These are phyloP conservation scores for Fomitopsis pinicola DNA, from an alignment of 1,284 basidiomycete species.

Conservation along the genomic window DNA sequence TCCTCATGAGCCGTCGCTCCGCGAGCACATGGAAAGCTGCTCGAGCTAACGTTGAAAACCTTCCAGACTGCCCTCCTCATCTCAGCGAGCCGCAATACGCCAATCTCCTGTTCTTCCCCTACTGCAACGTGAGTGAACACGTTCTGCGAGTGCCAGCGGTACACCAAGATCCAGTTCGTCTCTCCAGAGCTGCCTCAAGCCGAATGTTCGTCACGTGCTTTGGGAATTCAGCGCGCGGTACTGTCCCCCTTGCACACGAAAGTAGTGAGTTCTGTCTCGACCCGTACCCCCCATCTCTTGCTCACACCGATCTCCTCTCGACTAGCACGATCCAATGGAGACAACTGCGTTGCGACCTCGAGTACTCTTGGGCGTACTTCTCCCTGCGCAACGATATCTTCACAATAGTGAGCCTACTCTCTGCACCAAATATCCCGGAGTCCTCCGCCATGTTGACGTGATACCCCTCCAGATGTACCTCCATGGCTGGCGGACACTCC, in stretches of 20 bases:
- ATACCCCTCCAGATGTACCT: no score
- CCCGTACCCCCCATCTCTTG: no score
- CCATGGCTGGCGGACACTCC: no score
- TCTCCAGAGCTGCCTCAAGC: background rate
- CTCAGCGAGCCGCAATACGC: constrained; percentile 30
- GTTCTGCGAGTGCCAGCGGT: background rate
- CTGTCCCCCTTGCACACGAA: background rate
- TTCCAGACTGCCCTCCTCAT: constrained; percentile 27
- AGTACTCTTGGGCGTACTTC: background rate
- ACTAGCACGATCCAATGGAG: no score
- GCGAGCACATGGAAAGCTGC: constrained; percentile 38
- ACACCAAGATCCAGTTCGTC: no score
- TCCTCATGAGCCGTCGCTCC: constrained; percentile 33
- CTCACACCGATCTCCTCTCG: no score
- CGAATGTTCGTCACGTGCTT: background rate
- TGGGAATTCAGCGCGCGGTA: constrained; percentile 1
- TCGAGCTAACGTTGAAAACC: constrained; percentile 7
- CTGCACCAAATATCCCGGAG: background rate
- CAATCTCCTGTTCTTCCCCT: constrained; percentile 20
- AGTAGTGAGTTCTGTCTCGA: background rate
- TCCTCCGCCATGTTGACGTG: no score
- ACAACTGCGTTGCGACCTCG: background rate
- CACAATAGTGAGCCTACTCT: background rate
- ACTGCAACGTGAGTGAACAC: constrained; percentile 9
- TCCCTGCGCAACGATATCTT: background rate